phyloP scores from a whole-genome alignment of 768 basidiomycete species.

The Nidula microcarpa region DNA sequence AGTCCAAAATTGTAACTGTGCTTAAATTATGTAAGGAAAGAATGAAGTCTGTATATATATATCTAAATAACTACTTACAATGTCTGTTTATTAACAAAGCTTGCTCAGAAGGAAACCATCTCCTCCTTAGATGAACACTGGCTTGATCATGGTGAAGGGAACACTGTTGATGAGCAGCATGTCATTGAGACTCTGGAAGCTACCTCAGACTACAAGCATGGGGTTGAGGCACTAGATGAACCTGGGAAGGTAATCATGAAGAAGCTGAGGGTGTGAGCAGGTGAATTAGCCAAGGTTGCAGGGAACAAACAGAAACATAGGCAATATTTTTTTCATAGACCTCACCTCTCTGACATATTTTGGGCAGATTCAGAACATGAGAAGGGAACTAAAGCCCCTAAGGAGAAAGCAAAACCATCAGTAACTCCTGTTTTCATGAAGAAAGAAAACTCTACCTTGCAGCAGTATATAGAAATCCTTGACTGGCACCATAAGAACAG shows the following conservation, averaged over 20 bases:
- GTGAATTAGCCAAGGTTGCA: conserved; percentile 4
- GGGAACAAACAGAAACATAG: conserved; percentile 14
- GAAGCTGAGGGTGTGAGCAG: conserved; percentile 6
- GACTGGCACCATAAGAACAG: conserved; percentile 30
- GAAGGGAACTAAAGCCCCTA: conserved; percentile 1
- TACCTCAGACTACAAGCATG: conserved; percentile 15
- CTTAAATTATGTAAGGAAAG: too few relatives aligned
- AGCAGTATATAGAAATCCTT: conserved; percentile 30
- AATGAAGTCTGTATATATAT: too few relatives aligned
- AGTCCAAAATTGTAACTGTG: too few relatives aligned
- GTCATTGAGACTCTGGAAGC: conserved; percentile 13
- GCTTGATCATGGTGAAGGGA: conserved; percentile 15
- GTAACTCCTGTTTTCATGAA: neutral
- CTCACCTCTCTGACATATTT: neutral
- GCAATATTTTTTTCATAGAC: neutral
- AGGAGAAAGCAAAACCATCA: conserved; percentile 3
- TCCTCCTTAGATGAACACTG: conserved; percentile 13
- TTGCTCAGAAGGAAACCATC: conserved; percentile 8
- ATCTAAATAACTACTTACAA: too few relatives aligned
- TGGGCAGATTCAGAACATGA: conserved; percentile 9
- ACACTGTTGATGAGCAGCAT: conserved; percentile 16
- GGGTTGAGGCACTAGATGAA: neutral
- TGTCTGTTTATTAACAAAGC: neutral
- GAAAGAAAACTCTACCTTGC: conserved; percentile 27
- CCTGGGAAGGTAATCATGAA: neutral